Conservation (phyloP, 75 land plant species). For the Chamaecyparis obtusa region DNA sequence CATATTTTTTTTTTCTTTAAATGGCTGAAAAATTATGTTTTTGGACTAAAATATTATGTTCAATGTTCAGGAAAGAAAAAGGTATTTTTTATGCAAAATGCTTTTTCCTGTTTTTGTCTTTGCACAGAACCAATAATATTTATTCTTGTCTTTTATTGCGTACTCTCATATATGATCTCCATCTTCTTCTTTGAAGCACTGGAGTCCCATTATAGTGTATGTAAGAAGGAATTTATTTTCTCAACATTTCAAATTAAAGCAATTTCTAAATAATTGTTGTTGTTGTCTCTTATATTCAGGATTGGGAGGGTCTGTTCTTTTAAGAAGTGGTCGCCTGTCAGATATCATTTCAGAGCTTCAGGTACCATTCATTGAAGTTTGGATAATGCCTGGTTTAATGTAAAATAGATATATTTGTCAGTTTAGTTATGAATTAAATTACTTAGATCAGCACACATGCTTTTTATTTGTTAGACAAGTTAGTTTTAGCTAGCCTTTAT, state of each 20-base stretch:
- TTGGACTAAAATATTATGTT: no score
- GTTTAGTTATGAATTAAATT: not conserved
- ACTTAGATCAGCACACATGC: not conserved
- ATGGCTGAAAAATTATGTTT: not conserved
- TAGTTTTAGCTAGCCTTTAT: not conserved
- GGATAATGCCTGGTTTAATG: not conserved
- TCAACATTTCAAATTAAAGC: not conserved
- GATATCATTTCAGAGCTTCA: slow-evolving; percentile 42
- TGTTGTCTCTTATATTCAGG: slow-evolving; percentile 19
- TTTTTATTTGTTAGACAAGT: not conserved
- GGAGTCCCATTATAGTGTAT: not conserved
- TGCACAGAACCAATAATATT: not conserved
- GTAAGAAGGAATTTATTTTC: not conserved
- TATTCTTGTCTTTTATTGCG: not conserved
- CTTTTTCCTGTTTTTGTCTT: not conserved
- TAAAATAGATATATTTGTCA: not conserved
- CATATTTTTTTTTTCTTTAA: not conserved
- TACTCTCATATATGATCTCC: not conserved
- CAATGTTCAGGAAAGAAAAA: no score
- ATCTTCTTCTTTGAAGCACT: not conserved
- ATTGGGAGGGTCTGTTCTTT: slow-evolving; percentile 40
- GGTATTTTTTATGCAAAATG: no score
- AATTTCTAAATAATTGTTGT: not conserved
- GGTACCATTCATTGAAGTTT: slow-evolving; percentile 11
- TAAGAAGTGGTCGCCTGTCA: slow-evolving; percentile 38